A percentile compares a stretch with the other conserved stretches of the same genome.
Evolutionary conservation across 2,329 filamentous ascomycete genomes (phyloP).

Genomic region (Penicillium palitans): DNA sequence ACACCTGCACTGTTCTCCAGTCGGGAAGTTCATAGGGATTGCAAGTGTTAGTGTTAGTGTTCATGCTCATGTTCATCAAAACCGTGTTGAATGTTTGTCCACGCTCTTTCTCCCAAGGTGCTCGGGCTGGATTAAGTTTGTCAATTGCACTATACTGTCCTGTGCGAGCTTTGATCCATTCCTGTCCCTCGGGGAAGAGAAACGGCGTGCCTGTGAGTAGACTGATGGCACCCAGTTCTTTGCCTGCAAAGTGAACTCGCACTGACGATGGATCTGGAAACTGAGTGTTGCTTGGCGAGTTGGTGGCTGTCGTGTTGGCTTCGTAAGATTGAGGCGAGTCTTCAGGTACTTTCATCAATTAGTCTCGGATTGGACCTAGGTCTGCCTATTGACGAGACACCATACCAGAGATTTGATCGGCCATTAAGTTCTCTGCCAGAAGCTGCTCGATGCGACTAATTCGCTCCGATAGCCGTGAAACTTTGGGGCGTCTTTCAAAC

Average conservation of each 20-base stretch:
- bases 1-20: slow-evolving; percentile 30
- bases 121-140: slow-evolving; percentile 27
- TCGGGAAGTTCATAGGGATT: slow-evolving; percentile 41
- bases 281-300: slow-evolving; percentile 22
- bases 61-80: slow-evolving; percentile 22
- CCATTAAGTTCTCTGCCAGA: slow-evolving; percentile 34
- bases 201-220: slow-evolving; percentile 53
- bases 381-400: not conserved
- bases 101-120: slow-evolving; percentile 41
- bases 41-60: slow-evolving; percentile 22
- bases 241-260: slow-evolving; percentile 51
- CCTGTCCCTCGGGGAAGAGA: slow-evolving; percentile 49
- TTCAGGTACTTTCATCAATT: slow-evolving; percentile 1
- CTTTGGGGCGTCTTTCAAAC: slow-evolving; percentile 25
- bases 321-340: slow-evolving; percentile 10
- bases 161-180: slow-evolving; percentile 52
- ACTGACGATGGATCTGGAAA: slow-evolving; percentile 31
- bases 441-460: slow-evolving; percentile 45
- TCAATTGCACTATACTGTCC: slow-evolving; percentile 41
- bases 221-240: slow-evolving; percentile 50
- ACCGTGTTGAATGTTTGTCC: slow-evolving; percentile 24
- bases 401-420: slow-evolving; percentile 24
- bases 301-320: slow-evolving; percentile 14
- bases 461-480: slow-evolving; percentile 38
- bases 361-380: not conserved